Conservation (phyloP, 176 grass and related monocot species). For the Hordeum vulgare region MorexV3_pseudomolecules_assembly NC_058518.1:323268981-323269480, state of each 20-base stretch:
- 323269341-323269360: background rate
- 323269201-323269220: background rate
- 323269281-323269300: background rate
- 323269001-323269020: no score
- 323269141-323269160: no score
- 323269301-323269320: no score
- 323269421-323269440: no score
- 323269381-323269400: background rate
- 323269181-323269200: background rate
- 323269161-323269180: no score
- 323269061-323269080: no score
- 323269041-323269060: background rate
- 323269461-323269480: no score
- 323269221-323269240: slow-evolving; percentile 7
- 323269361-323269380: background rate
- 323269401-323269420: no score
- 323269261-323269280: slow-evolving; percentile 1
- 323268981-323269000: no score
- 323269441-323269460: no score
- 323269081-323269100: background rate
- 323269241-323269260: background rate
- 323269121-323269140: background rate
- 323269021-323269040: no score
- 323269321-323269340: background rate
- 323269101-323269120: background rate